phyloP scores from a whole-genome alignment of 2,329 filamentous ascomycete genomes.

The Trichoderma harzianum region DNA sequence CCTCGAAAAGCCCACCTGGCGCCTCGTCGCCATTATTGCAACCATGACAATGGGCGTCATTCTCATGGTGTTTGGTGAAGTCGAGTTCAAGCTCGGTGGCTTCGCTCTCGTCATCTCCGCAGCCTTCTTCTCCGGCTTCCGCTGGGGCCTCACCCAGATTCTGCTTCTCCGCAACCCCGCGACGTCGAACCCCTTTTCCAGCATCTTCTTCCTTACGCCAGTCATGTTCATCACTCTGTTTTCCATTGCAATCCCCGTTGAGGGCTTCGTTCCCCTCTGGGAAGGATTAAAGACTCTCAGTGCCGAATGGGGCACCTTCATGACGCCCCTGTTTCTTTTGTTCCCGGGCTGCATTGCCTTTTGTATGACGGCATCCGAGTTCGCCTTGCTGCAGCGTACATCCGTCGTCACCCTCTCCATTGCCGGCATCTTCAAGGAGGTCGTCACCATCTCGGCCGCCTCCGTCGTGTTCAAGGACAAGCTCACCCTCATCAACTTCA shows the following conservation, averaged over 20 bases:
- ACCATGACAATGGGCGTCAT: conserved; percentile 91
- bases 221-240: conserved; percentile 89
- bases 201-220: conserved; percentile 95
- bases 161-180: conserved; percentile 89
- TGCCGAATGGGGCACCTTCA: conserved; percentile 62
- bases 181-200: conserved; percentile 93
- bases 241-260: conserved; percentile 77
- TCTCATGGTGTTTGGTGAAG: conserved; percentile 97
- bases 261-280: conserved; percentile 68
- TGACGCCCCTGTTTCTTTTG: conserved; percentile 70
- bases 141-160: conserved; percentile 98
- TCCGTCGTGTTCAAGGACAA: conserved; percentile 84
- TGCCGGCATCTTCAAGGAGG: conserved; percentile 98
- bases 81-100: conserved; percentile 80
- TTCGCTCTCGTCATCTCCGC: conserved; percentile 92
- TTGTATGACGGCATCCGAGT: conserved; percentile 94
- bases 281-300: conserved; percentile 63
- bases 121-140: conserved; percentile 92
- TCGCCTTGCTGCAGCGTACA: conserved; percentile 89
- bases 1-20: conserved; percentile 82
- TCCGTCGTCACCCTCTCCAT: conserved; percentile 95
- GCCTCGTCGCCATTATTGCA: conserved; percentile 79
- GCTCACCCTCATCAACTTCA: conserved; percentile 81
- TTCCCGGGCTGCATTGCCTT: conserved; percentile 93
- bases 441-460: conserved; percentile 88